A percentile compares a stretch with the other conserved stretches of the same genome.
Evolutionary conservation across 306 rosid species (phyloP).

Genomic region (Fagus sylvatica): DNA sequence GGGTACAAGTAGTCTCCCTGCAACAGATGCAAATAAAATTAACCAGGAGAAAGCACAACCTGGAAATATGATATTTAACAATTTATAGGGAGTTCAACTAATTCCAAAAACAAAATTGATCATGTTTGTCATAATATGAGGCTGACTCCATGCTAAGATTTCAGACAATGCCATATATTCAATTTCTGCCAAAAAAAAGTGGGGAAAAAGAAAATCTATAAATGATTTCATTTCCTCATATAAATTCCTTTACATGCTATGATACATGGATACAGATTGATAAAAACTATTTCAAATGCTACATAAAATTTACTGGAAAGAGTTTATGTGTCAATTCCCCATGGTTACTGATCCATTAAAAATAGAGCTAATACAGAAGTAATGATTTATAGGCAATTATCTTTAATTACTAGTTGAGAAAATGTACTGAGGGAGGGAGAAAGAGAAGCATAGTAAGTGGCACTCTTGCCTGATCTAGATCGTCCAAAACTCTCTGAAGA

Average conservation of each 20-base stretch:
- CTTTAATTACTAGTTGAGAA: background rate
- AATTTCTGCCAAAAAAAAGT: background rate
- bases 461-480: conserved; percentile 66
- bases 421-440: background rate
- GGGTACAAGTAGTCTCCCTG: conserved; percentile 73
- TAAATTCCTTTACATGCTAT: too few species aligned
- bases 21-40: conserved; percentile 21
- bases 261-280: too few species aligned
- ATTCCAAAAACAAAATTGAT: too few species aligned
- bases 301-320: background rate
- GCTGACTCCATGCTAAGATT: background rate
- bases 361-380: background rate
- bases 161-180: background rate
- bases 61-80: background rate
- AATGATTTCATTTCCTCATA: too few species aligned
- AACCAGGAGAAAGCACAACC: background rate
- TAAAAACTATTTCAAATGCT: background rate
- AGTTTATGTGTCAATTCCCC: background rate
- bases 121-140: background rate
- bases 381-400: background rate
- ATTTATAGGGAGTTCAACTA: background rate
- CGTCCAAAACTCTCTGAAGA: conserved; percentile 48
- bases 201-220: background rate
- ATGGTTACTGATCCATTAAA: background rate
- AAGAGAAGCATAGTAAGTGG: background rate